A percentile compares a stretch with the other conserved stretches of the same genome.
Evolutionary conservation across 208 protist species (phyloP).

Genomic region (Trypanosoma theileri): DNA sequence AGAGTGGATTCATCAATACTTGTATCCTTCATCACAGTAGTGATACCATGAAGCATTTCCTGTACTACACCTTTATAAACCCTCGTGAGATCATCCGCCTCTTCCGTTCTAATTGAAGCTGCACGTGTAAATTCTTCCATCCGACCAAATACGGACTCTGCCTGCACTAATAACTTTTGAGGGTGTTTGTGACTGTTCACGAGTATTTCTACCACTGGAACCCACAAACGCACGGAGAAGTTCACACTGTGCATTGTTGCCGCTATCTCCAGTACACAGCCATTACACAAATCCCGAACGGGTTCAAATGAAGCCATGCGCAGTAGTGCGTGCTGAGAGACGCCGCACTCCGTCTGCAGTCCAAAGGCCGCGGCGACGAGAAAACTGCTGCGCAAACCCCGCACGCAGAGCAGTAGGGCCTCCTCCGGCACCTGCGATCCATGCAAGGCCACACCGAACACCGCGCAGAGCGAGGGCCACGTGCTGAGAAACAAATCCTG

Average conservation of each 20-base stretch:
- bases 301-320: conserved; percentile 53
- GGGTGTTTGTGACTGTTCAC: conserved; percentile 42
- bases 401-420: conserved; percentile 59
- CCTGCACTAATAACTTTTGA: conserved; percentile 31
- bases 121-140: conserved; percentile 72
- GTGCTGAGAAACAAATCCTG: conserved; percentile 77
- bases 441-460: conserved; percentile 79
- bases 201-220: conserved; percentile 58
- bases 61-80: conserved; percentile 30
- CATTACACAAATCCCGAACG: conserved; percentile 49
- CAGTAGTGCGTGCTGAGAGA: conserved; percentile 64
- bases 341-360: conserved; percentile 78
- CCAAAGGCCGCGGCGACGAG: conserved; percentile 71
- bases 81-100: neutral
- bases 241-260: conserved; percentile 60
- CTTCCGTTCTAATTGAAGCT: conserved; percentile 30
- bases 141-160: conserved; percentile 66
- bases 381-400: conserved; percentile 72
- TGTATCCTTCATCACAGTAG: conserved; percentile 40
- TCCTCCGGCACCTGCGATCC: conserved; percentile 48
- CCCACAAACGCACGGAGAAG: conserved; percentile 76
- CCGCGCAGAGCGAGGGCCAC: conserved; percentile 80
- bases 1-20: conserved; percentile 48
- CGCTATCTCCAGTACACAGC: conserved; percentile 63
- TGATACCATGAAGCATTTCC: conserved; percentile 52